Evolutionary conservation across 352 stramenopile species (phyloP).

Genomic region (Globisporangium spiculum): DNA sequence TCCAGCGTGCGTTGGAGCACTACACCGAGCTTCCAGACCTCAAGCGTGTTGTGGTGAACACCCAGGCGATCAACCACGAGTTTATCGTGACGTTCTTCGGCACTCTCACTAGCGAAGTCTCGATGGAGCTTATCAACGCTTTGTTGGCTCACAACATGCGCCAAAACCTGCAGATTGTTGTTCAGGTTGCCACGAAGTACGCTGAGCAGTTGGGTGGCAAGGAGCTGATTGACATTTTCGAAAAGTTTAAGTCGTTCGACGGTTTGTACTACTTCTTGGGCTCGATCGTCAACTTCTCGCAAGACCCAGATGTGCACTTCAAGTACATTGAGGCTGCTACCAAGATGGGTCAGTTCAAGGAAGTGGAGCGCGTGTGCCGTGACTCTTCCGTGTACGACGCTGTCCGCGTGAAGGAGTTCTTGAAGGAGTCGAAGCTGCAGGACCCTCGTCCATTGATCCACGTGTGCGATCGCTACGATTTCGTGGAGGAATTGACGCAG

Average conservation of each 20-base stretch:
- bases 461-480: constrained; percentile 99
- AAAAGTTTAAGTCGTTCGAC: constrained; percentile 99
- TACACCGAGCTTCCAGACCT: constrained; percentile 98
- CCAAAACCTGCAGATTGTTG: constrained; percentile 98
- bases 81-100: constrained; percentile 99
- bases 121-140: constrained; percentile 98
- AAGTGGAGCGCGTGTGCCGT: constrained; percentile 98
- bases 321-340: constrained; percentile 99
- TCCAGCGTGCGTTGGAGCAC: constrained; percentile 98
- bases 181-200: constrained; percentile 97
- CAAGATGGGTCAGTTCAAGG: constrained; percentile 99
- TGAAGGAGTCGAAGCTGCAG: constrained; percentile 99
- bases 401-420: constrained; percentile 99
- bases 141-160: constrained; percentile 97
- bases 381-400: constrained; percentile 99
- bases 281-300: constrained; percentile 98
- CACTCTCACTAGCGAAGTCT: constrained; percentile 96
- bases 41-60: constrained; percentile 94
- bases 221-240: constrained; percentile 98
- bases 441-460: constrained; percentile 99
- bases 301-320: constrained; percentile 98
- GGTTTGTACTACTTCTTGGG: constrained; percentile 99
- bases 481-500: constrained; percentile 99
- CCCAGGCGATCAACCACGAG: constrained; percentile 92
- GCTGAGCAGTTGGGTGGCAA: constrained; percentile 91